Base-by-base conservation (phyloP, 805 yeast genomes). In the Kluyveromyces aestuarii region DNA sequence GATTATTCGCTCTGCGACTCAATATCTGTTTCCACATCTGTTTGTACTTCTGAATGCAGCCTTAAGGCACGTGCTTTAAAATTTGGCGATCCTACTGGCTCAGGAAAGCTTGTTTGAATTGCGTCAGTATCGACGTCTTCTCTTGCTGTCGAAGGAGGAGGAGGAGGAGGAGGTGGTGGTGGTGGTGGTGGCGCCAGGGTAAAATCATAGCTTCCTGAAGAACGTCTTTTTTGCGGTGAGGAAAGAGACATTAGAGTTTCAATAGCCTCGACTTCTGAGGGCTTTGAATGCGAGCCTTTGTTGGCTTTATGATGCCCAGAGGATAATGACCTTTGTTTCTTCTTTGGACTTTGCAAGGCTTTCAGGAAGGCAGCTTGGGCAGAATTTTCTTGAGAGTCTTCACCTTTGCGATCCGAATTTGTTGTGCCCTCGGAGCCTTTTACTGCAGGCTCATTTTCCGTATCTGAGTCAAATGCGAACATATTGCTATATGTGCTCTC, bases 211-310 rank as follows among this genome's bases (percentile, higher is more conserved):
- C 52, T 47, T n/a, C 50, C 42, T 2, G 60, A 47, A 17, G 58
- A 47, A 25, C 53, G 52, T 8, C 60, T 43, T 33, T 60, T 57
- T 40, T 59, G 61, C 5, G 72, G 71, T 1, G 71, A 67, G 7
- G 74, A 61, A 19, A 71, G 54, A 1, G 73, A 68, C 73, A 71
- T 71, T 17, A 71, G 52, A 3, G 72, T 70, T 41, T 69, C 72
- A 2, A 71, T 63, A 1, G 73, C 74, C 47, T 69, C 73, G 3
- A 64, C 72, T 50, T 70, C 72, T 4, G 68, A 62, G 6, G 63
- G 63, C 18, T 49, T 52, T 10, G 45, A 41, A 5, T 14, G n/a
- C 2, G 36, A 13, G 27, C 39, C 25, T 43, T 17, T 43, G 19
- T 37, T 43, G 10, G 36, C 16, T 33, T 39, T 48, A n/a, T 30